Conservation (phyloP, 2,329 filamentous ascomycete species). For the Cordyceps tenuipes region DNA sequence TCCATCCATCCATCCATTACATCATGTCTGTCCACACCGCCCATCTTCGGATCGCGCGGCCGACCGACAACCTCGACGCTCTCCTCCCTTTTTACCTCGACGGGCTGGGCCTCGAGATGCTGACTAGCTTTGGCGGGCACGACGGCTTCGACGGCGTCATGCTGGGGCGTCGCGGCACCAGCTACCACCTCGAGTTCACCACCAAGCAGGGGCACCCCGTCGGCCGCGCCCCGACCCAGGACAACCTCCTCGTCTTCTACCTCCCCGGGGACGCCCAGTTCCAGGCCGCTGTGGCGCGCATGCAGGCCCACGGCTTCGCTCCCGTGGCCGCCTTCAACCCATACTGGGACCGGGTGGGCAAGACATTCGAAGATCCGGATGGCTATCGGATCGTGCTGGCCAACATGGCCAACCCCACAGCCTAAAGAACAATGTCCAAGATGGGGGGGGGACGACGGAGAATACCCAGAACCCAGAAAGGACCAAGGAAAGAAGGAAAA, state of each 20-base stretch:
- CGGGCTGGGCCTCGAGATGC: slow-evolving; percentile 30
- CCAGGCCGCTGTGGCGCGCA: slow-evolving; percentile 22
- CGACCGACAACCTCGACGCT: slow-evolving; percentile 28
- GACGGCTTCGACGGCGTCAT: slow-evolving; percentile 34
- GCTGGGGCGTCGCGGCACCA: slow-evolving; percentile 28
- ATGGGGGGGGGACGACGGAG: not conserved
- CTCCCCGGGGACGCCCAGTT: slow-evolving; percentile 25
- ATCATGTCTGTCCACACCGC: slow-evolving; percentile 14
- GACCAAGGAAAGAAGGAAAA: not conserved
- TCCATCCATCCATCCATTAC: not conserved
- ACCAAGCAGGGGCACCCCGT: slow-evolving; percentile 25
- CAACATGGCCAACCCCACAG: slow-evolving; percentile 18
- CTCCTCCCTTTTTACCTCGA: slow-evolving; percentile 34
- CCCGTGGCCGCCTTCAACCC: slow-evolving; percentile 32
- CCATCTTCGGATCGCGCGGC: slow-evolving; percentile 33
- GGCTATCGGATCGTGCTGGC: slow-evolving; percentile 36
- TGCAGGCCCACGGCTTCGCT: slow-evolving; percentile 26
- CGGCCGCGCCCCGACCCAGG: slow-evolving; percentile 30
- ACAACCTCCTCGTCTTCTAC: slow-evolving; percentile 38
- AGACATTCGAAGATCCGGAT: slow-evolving; percentile 37
- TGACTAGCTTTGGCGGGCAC: slow-evolving; percentile 28
- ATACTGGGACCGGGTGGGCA: slow-evolving; percentile 36
- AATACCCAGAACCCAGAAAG: no score
- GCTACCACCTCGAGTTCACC: slow-evolving; percentile 38
- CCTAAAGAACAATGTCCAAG: not conserved